Conservation (phyloP, 192 early-diverging fungal species). For the Funneliformis geosporum region DNA sequence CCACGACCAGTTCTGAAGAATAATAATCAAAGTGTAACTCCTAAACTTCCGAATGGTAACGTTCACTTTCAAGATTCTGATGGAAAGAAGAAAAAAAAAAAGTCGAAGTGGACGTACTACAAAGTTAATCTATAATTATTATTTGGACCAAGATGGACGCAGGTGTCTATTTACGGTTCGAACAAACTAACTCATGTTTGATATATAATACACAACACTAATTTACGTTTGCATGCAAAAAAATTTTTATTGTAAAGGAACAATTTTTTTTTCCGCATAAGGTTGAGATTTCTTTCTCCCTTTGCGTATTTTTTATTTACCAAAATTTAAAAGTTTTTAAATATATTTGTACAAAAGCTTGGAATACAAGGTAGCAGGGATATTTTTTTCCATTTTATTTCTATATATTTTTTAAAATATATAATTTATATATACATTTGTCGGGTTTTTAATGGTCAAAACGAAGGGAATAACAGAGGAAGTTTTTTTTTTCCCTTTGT, state of each 20-base stretch:
- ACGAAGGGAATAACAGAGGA: constrained; percentile 18
- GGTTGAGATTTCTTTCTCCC: not conserved
- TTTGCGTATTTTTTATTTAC: not conserved
- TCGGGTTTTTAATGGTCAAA: not conserved
- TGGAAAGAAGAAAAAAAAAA: not conserved
- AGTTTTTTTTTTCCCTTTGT: constrained; percentile 18
- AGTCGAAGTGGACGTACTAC: not conserved
- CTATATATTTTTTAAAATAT: constrained; percentile 3
- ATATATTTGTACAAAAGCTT: constrained; percentile 12
- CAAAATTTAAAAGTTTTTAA: not conserved
- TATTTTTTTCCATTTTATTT: not conserved
- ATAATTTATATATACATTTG: constrained; percentile 10
- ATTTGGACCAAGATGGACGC: not conserved
- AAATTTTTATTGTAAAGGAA: no score
- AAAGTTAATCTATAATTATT: not conserved
- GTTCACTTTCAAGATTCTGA: not conserved
- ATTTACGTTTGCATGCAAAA: no score
- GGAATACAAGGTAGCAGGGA: not conserved
- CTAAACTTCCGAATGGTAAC: not conserved
- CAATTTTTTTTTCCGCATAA: no score
- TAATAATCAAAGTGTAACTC: not conserved
- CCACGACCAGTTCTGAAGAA: not conserved
- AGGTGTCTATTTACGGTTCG: not conserved
- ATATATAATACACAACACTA: no score
- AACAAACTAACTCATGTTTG: not conserved